A percentile compares a stretch with the other conserved stretches of the same genome.
These are phyloP conservation scores for Zymoseptoria passerinii DNA, from an alignment of 2,329 filamentous ascomycete genomes.

Conservation along the genomic window DNA sequence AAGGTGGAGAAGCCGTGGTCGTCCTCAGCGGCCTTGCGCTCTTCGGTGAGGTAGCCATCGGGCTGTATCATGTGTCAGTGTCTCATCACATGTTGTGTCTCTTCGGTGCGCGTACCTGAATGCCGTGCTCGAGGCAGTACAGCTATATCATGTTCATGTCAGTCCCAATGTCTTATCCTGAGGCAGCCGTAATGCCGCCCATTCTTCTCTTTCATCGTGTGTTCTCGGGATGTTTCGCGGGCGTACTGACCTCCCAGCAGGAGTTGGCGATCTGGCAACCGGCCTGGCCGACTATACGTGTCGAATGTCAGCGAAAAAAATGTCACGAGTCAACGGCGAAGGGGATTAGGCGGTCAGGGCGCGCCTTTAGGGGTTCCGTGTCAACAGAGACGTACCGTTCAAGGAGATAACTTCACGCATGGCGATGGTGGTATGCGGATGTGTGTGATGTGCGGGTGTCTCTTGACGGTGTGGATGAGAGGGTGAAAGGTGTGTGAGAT, in stretches of 20 bases:
- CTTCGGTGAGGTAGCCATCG: constrained; percentile 96
- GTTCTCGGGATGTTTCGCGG: constrained; percentile 13
- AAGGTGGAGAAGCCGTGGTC: constrained; percentile 99
- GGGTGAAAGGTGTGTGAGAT: too few relatives aligned
- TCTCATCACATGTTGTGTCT: neutral
- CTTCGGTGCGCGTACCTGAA: constrained; percentile 64
- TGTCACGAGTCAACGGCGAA: neutral
- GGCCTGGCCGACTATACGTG: constrained; percentile 86
- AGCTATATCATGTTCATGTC: constrained; percentile 53
- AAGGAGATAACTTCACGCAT: constrained; percentile 99
- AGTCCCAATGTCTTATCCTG: constrained; percentile 16
- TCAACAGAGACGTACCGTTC: constrained; percentile 64
- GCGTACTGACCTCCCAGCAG: constrained; percentile 92
- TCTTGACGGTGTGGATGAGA: constrained; percentile 12
- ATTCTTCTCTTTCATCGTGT: constrained; percentile 3
- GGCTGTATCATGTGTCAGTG: constrained; percentile 52
- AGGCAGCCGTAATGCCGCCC: constrained; percentile 26
- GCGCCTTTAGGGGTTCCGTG: constrained; percentile 22
- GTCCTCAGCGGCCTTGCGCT: constrained; percentile 86
- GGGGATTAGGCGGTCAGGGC: constrained; percentile 36
- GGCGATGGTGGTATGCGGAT: constrained; percentile 37
- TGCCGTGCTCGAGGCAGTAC: constrained; percentile 99
- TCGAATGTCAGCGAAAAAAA: constrained; percentile 44
- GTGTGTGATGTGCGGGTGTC: constrained; percentile 11
- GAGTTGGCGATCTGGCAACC: constrained; percentile 99